phyloP scores from a whole-genome alignment of 2,329 filamentous ascomycete genomes.

The Pseudomassariella vexata region DNA sequence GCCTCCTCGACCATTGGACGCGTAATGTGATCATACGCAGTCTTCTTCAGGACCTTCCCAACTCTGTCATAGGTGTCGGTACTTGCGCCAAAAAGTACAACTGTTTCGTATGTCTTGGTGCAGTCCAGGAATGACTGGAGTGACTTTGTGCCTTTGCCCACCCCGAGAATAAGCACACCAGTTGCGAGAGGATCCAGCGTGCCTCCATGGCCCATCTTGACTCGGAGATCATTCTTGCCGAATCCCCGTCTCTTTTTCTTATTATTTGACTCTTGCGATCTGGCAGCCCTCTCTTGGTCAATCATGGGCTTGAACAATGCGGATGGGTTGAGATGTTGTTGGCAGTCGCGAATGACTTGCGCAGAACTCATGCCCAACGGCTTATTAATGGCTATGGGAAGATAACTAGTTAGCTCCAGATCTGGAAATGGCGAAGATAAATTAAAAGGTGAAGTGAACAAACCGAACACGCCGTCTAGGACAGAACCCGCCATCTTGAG shows the following conservation, averaged over 20 bases:
- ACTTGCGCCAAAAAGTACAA: conserved; percentile 83
- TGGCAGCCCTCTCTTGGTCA: conserved; percentile 51
- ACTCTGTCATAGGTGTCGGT: conserved; percentile 89
- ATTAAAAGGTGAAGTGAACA: conserved; percentile 9
- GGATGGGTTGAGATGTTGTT: conserved; percentile 78
- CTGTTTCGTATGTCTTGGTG: conserved; percentile 88
- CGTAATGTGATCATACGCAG: conserved; percentile 76
- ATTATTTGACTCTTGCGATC: conserved; percentile 49
- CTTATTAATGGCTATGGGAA: conserved; percentile 76
- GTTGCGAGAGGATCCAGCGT: conserved; percentile 93
- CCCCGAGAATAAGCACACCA: conserved; percentile 82
- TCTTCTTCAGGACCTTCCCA: conserved; percentile 74
- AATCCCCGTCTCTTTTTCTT: conserved; percentile 54
- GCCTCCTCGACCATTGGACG: conserved; percentile 71
- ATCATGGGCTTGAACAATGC: conserved; percentile 74
- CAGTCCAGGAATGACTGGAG: conserved; percentile 76
- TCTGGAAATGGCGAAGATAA: neutral
- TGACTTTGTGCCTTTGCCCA: conserved; percentile 82
- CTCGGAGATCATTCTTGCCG: conserved; percentile 56
- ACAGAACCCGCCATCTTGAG: conserved; percentile 49
- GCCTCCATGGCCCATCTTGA: conserved; percentile 95
- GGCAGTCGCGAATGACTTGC: conserved; percentile 83
- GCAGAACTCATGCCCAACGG: conserved; percentile 82
- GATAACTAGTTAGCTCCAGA: conserved; percentile 6
- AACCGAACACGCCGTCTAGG: conserved; percentile 55